phyloP scores from a whole-genome alignment of 169 alveolate species.

The Plasmodium gaboni region DNA sequence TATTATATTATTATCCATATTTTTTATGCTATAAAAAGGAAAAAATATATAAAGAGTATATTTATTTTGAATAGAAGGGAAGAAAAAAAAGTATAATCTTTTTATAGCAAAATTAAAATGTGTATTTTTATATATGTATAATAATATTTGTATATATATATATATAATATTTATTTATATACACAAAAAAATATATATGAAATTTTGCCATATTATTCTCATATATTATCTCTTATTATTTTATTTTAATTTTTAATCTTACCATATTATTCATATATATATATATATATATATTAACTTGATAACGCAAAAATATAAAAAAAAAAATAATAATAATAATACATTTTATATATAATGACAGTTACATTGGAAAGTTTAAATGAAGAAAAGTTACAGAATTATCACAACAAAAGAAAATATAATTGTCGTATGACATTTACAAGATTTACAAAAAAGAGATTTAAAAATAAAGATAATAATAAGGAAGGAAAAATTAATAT shows the following conservation, averaged over 20 bases:
- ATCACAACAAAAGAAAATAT: slow-evolving; percentile 55
- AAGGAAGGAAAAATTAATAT: slow-evolving; percentile 79
- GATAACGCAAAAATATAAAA: slow-evolving; percentile 21
- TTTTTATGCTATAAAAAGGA: too few species aligned
- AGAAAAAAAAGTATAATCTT: too few species aligned
- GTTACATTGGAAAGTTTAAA: slow-evolving; percentile 42
- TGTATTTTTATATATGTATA: not conserved
- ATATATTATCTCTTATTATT: not conserved
- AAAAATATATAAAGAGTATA: too few species aligned
- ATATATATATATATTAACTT: slow-evolving; percentile 7
- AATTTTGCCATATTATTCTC: not conserved
- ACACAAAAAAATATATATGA: not conserved
- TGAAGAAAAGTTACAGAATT: slow-evolving; percentile 34
- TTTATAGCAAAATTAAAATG: not conserved
- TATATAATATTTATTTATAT: not conserved
- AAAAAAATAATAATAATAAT: not conserved
- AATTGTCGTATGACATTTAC: slow-evolving; percentile 61
- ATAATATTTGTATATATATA: not conserved
- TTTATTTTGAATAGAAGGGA: too few species aligned
- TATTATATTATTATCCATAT: too few species aligned
- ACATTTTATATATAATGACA: slow-evolving; percentile 52
- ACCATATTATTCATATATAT: too few species aligned
- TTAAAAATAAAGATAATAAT: slow-evolving; percentile 51
- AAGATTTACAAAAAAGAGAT: slow-evolving; percentile 37
- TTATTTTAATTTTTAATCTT: not conserved